phyloP scores from a whole-genome alignment of 257 asterid genomes.

The Rehmannia glutinosa region DNA sequence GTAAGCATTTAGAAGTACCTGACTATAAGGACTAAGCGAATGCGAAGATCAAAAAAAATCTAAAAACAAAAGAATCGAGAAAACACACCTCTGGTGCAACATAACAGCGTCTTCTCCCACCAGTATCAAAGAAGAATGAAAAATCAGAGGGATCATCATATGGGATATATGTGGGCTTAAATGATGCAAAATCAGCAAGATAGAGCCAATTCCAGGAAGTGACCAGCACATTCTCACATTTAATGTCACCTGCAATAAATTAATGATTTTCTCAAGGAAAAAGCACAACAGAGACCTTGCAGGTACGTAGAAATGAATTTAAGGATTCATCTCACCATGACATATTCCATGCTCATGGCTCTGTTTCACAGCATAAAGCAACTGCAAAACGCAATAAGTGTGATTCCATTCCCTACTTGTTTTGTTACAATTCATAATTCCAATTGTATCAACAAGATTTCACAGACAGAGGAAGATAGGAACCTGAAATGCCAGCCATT shows the following conservation, averaged over 20 bases:
- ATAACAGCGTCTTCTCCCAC: constrained; percentile 99
- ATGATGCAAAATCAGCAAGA: constrained; percentile 97
- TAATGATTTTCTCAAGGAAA: constrained; percentile 8
- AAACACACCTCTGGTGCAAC: constrained; percentile 95
- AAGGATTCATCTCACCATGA: constrained; percentile 65
- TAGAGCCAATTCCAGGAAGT: constrained; percentile 99
- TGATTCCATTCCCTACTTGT: constrained; percentile 17
- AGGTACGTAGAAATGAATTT: constrained; percentile 11
- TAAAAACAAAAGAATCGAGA: no score
- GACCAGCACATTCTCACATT: constrained; percentile 97
- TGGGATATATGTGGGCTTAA: constrained; percentile 95
- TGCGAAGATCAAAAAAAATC: neutral
- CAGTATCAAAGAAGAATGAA: constrained; percentile 98
- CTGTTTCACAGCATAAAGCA: constrained; percentile 95
- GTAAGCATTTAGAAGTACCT: neutral
- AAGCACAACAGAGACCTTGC: constrained; percentile 10
- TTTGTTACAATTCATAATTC: neutral
- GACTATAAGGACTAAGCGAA: constrained; percentile 10
- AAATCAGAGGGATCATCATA: constrained; percentile 98
- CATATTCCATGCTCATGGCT: constrained; percentile 92
- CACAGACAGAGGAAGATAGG: constrained; percentile 9
- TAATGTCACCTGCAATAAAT: constrained; percentile 79
- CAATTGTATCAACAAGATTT: constrained; percentile 17
- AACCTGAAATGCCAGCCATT: constrained; percentile 99
- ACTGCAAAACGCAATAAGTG: constrained; percentile 48